Percentiles rank a stretch among this genome's conserved stretches.
Evolutionary conservation across 2,329 filamentous ascomycete genomes (phyloP).

Genomic region (Cercospora sesami): DNA sequence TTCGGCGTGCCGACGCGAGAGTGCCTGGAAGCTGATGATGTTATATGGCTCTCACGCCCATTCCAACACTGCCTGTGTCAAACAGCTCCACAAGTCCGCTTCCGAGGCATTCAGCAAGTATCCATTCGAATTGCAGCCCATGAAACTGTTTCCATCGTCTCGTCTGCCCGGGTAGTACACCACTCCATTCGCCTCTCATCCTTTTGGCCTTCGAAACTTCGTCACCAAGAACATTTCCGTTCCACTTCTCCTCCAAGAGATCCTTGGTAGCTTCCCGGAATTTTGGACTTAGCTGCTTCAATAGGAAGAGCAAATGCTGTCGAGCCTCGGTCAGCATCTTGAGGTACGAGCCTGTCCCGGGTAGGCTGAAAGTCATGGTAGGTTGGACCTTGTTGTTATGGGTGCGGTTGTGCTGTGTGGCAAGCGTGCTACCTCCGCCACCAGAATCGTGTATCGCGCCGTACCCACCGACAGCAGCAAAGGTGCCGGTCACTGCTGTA

Average conservation of each 20-base stretch:
- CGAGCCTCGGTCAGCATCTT: conserved; percentile 64
- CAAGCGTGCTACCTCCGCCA: conserved; percentile 49
- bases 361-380: conserved; percentile 60
- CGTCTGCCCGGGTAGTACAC: conserved; percentile 61
- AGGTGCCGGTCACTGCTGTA: conserved; percentile 65
- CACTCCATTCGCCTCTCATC: conserved; percentile 57
- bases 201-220: conserved; percentile 51
- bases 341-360: conserved; percentile 66
- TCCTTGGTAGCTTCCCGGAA: conserved; percentile 64
- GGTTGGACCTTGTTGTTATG: conserved; percentile 7
- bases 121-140: conserved; percentile 70
- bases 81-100: conserved; percentile 71
- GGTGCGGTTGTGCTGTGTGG: conserved; percentile 33
- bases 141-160: conserved; percentile 70
- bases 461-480: conserved; percentile 68
- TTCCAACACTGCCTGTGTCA: conserved; percentile 71
- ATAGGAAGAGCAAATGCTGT: conserved; percentile 60
- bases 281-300: conserved; percentile 56
- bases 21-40: not conserved
- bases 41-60: conserved; percentile 51
- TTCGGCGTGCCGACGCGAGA: not conserved
- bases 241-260: conserved; percentile 67
- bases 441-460: conserved; percentile 65
- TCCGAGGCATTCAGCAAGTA: conserved; percentile 69
- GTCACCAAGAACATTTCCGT: conserved; percentile 61